Evolutionary conservation across 352 stramenopile genomes (phyloP), one percentile per base, ranked within the genome.

Genomic region (Globisporangium yorkense): DNA sequence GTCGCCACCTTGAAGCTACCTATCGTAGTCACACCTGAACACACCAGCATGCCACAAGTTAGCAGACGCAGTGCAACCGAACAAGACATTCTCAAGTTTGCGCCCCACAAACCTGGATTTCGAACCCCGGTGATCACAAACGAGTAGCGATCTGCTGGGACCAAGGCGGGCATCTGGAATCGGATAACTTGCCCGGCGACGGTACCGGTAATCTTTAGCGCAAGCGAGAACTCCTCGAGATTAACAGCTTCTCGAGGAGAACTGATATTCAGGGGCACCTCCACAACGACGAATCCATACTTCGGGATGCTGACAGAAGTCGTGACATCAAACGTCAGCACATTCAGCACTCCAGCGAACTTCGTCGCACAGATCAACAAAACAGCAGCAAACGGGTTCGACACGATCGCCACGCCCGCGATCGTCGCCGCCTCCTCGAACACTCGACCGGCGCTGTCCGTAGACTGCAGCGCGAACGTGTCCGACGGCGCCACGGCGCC

Each of bases 401-500:
- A 75, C 15, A 35, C 27, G 48, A 80, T 73, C 7, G 24, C 33
- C 44, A 65, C 68, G 10, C 41, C 61, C n/a, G n/a, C 56, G 35
- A 85, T 69, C 5, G n/a, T 33, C 4, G 29, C 33, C 20, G 50
- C 52, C 15, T 59, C 51, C 47, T 80, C 56, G 29, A 77, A 82
- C 31, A 64, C 52, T 20, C 51, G 48, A 2, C 41, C 51, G 1
- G 56, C 61, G 51, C 61, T 71, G 54, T 86, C 74, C 41, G 57
- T 63, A 43, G 71, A 80, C 44, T 39, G 51, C 48, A 88, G 4
- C 3, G 50, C 29, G 55, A 86, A 88, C 16, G 58, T 59, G 15
- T 54, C 64, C n/a, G 74, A 78, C 43, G 58, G 46, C 20, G 13
- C 35, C 44, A 65, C 70, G 49, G 64, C 72, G 12, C 75, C 77